Evolutionary conservation across 768 basidiomycete species (phyloP), one percentile per base, ranked within the genome.

Genomic region (Phaeotremella skinneri): DNA sequence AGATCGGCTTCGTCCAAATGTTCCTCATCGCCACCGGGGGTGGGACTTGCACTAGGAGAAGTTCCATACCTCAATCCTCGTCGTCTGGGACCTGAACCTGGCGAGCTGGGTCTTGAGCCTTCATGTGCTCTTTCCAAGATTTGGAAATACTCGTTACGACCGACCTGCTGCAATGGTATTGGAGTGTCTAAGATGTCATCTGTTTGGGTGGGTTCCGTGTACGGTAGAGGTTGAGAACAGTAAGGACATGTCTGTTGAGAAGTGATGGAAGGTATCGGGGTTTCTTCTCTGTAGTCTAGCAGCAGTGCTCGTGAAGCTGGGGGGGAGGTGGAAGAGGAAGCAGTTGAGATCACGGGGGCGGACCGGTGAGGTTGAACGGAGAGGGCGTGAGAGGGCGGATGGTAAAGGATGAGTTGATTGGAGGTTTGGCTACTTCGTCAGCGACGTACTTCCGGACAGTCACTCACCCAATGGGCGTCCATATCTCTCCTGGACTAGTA

Each of bases 321-420:
- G 20, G 37, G 42, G 45, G 16, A 34, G 47, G 29, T 42, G 58
- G 58, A 7, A 60, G 50, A 17, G 64, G 53, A 1, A 64, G 58
- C 4, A 62, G 61, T 31, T 47, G 48, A 11, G 55, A 4, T 30
- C 26, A n/a, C 11, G 55, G 13, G 4, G 29, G 26, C 2, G 45
- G 37, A 3, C n/a, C 63, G 62, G 41, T 67, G 71, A 6, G 71
- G 66, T 27, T 53, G 63, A 41, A 76, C 68, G 16, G 65, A 62
- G 0, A 76, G 58, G 5, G 66, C 72, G 53, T 76, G 69, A 1
- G 74, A 76, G 0, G 68, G 68, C 0, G 72, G 68, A 52, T 76
- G 70, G 54, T 76, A 76, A 37, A 76, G 57, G 54, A 76, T 73
- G 47, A 73, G 66, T 52, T 73, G 72, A 50, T 73, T 70, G 20